These are phyloP conservation scores for Casuarina glauca DNA, from an alignment of 306 rosid species.

Conservation along the genomic window DNA sequence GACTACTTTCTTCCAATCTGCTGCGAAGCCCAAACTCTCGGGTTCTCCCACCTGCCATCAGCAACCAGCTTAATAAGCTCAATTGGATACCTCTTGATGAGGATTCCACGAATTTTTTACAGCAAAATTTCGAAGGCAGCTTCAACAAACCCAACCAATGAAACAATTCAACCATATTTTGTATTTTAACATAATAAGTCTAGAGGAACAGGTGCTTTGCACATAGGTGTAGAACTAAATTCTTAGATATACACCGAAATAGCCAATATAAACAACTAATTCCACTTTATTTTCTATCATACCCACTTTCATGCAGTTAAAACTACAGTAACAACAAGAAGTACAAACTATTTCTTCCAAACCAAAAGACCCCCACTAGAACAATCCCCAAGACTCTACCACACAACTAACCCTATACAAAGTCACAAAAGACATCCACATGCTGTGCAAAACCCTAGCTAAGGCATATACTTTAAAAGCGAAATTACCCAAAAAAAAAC, in stretches of 20 bases:
- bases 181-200: not conserved
- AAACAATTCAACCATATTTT: not conserved
- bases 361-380: conserved; percentile 27
- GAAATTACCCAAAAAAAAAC: not conserved
- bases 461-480: conserved; percentile 2
- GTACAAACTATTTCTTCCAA: conserved; percentile 17
- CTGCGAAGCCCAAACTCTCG: conserved; percentile 83
- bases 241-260: not conserved
- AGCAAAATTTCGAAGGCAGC: not conserved
- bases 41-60: conserved; percentile 91
- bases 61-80: conserved; percentile 35
- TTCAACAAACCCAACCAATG: not conserved
- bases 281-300: not conserved
- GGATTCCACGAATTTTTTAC: not conserved
- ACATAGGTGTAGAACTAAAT: not conserved
- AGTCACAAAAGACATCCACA: conserved; percentile 20
- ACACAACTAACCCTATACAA: conserved; percentile 24
- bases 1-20: conserved; percentile 94
- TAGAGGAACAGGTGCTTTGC: not conserved
- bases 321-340: not conserved
- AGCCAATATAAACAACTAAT: not conserved
- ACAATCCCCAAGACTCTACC: conserved; percentile 10
- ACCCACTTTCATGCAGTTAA: not conserved
- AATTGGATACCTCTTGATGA: not conserved
- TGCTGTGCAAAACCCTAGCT: conserved; percentile 34